Conservation (phyloP, 192 early-diverging fungal species). For the Neocallimastix lanati region DNA sequence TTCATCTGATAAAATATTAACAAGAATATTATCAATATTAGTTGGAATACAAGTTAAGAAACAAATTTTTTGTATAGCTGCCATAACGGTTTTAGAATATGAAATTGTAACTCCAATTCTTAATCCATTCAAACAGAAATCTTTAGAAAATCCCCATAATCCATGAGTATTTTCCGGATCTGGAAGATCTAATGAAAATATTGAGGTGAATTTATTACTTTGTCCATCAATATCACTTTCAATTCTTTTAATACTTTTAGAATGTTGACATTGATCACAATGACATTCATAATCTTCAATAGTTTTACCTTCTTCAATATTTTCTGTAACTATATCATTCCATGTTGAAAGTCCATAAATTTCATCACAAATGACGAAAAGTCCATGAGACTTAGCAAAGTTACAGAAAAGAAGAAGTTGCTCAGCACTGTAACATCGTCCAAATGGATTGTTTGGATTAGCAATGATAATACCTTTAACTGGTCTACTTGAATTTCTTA, state of each 20-base stretch:
- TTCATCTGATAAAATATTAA: conserved; percentile 31
- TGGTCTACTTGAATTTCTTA: conserved; percentile 15
- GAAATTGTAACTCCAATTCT: no score
- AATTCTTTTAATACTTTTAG: not conserved
- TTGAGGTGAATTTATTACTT: conserved; percentile 10
- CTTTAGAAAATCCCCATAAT: conserved; percentile 67
- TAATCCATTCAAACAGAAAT: conserved; percentile 60
- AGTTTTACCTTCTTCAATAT: not conserved
- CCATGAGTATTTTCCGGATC: conserved; percentile 45
- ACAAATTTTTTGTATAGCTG: no score
- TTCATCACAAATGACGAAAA: conserved; percentile 60
- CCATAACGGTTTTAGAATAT: no score
- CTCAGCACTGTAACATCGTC: conserved; percentile 26
- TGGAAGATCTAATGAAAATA: conserved; percentile 28
- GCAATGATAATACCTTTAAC: conserved; percentile 43
- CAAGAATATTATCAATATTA: conserved; percentile 32
- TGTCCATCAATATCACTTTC: conserved; percentile 5
- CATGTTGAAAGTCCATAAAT: conserved; percentile 59
- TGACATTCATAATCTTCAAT: not conserved
- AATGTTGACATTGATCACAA: not conserved
- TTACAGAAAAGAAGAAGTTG: conserved; percentile 27
- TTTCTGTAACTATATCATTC: not conserved
- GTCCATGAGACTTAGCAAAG: conserved; percentile 39
- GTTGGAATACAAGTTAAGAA: conserved; percentile 30
- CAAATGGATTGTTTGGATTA: conserved; percentile 59